Evolutionary conservation across 1,139 yeast species (phyloP).

Genomic region (Pneumocystis jirovecii): DNA sequence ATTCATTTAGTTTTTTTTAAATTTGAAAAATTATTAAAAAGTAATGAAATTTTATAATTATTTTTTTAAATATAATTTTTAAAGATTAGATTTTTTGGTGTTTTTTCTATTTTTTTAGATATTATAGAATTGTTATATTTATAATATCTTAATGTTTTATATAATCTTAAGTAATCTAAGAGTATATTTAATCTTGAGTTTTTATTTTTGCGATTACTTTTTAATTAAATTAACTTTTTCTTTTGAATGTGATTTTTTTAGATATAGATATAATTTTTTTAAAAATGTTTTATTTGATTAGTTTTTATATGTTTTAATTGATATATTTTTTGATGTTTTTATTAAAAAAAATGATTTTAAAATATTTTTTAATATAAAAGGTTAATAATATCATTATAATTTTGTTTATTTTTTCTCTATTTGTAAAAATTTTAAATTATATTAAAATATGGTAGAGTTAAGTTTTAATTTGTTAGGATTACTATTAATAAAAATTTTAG

Average conservation of each 20-base stretch:
- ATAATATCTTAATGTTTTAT: conserved; percentile 47
- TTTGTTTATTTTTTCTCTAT: conserved; percentile 35
- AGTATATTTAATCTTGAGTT: conserved; percentile 66
- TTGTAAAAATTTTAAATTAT: conserved; percentile 19
- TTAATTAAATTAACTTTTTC: conserved; percentile 70
- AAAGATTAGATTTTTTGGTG: no score
- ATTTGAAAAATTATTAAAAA: no score
- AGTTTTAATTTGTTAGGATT: no score
- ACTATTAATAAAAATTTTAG: no score
- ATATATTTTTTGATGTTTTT: conserved; percentile 24
- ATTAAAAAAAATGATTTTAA: conserved; percentile 29
- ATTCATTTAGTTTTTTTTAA: no score
- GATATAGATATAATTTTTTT: conserved; percentile 70
- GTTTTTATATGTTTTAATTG: conserved; percentile 37
- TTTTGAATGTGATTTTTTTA: conserved; percentile 78
- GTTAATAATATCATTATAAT: conserved; percentile 75
- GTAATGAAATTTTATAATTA: no score
- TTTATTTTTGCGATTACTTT: conserved; percentile 59
- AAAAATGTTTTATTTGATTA: conserved; percentile 43
- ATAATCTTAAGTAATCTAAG: conserved; percentile 64
- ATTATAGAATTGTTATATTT: conserved; percentile 20
- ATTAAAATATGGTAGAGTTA: conserved; percentile 16
- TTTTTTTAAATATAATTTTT: no score
- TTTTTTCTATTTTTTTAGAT: neutral
- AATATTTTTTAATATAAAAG: conserved; percentile 49